These are phyloP conservation scores for Zygotorulaspora sp. DNA, from an alignment of 805 yeast genomes.

Conservation along the genomic window DNA sequence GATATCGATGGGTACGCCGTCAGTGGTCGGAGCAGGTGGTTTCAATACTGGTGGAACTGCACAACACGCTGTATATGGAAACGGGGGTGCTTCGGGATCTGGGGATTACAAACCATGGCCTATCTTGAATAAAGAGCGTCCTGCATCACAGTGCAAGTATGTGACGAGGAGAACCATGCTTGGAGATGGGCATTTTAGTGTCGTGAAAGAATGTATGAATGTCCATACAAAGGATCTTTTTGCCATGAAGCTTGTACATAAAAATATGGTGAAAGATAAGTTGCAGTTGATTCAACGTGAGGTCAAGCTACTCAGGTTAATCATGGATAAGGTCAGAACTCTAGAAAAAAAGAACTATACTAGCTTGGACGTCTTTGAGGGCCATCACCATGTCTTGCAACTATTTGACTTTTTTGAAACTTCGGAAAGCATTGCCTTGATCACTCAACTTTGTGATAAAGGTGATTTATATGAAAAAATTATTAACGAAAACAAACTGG, in stretches of 20 bases:
- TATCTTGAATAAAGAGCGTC: conserved; percentile 7
- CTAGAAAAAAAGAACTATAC: conserved; percentile 36
- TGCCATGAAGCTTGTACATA: conserved; percentile 44
- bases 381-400: conserved; percentile 50
- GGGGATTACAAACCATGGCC: conserved; percentile 16
- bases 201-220: conserved; percentile 48
- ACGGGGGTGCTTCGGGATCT: not conserved
- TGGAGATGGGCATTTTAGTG: conserved; percentile 48
- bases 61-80: not conserved
- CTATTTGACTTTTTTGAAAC: conserved; percentile 71
- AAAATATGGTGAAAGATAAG: conserved; percentile 28
- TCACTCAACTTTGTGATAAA: conserved; percentile 64
- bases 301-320: conserved; percentile 44
- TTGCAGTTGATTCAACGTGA: conserved; percentile 51
- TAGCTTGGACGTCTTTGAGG: conserved; percentile 28
- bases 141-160: conserved; percentile 29
- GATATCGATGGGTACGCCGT: conserved; percentile 1
- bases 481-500: conserved; percentile 42
- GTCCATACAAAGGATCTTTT: conserved; percentile 39
- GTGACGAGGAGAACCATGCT: conserved; percentile 28
- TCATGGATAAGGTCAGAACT: conserved; percentile 24
- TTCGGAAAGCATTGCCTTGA: conserved; percentile 46
- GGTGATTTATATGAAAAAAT: conserved; percentile 66
- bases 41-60: not conserved
- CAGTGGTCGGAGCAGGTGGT: not conserved